These are phyloP conservation scores for Luzula sylvatica DNA, from an alignment of 176 grass and related monocot genomes.

Conservation along the genomic window DNA sequence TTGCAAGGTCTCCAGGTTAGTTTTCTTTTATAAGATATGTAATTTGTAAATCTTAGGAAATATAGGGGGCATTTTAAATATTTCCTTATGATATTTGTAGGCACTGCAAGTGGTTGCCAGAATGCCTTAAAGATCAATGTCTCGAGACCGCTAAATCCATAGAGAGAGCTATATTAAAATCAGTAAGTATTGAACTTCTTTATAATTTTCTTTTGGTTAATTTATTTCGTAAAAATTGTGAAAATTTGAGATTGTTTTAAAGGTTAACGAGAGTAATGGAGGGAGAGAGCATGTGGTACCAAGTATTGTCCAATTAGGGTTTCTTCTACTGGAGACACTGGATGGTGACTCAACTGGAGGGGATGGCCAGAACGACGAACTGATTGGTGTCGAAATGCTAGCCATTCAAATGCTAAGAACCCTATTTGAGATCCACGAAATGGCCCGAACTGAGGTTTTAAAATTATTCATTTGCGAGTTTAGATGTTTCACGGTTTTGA, in stretches of 20 bases:
- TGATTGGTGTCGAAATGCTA: conserved; percentile 50
- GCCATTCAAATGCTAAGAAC: conserved; percentile 58
- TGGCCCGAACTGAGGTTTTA: conserved; percentile 48
- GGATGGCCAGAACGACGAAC: conserved; percentile 15
- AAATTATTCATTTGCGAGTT: conserved; percentile 9
- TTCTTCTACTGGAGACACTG: conserved; percentile 52
- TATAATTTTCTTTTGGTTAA: no score
- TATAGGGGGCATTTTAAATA: conserved; percentile 4
- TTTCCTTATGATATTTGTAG: conserved; percentile 23
- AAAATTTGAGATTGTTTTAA: conserved; percentile 24
- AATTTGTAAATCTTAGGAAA: neutral
- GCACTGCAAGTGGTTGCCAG: conserved; percentile 66
- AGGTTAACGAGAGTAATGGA: conserved; percentile 54
- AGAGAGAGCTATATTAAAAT: conserved; percentile 65
- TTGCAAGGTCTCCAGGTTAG: conserved; percentile 47
- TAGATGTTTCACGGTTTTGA: conserved; percentile 1
- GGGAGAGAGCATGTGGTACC: conserved; percentile 70
- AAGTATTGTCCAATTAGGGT: conserved; percentile 65
- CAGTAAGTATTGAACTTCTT: conserved; percentile 36
- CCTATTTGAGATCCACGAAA: conserved; percentile 70
- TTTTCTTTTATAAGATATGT: neutral
- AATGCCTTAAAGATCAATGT: conserved; percentile 48
- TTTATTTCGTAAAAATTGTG: neutral
- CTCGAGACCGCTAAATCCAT: conserved; percentile 30
- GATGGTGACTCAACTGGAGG: conserved; percentile 31